A percentile compares a stretch with the other conserved stretches of the same genome.
phyloP scores from a whole-genome alignment of 768 basidiomycete species.

The Trametes cingulata region DNA sequence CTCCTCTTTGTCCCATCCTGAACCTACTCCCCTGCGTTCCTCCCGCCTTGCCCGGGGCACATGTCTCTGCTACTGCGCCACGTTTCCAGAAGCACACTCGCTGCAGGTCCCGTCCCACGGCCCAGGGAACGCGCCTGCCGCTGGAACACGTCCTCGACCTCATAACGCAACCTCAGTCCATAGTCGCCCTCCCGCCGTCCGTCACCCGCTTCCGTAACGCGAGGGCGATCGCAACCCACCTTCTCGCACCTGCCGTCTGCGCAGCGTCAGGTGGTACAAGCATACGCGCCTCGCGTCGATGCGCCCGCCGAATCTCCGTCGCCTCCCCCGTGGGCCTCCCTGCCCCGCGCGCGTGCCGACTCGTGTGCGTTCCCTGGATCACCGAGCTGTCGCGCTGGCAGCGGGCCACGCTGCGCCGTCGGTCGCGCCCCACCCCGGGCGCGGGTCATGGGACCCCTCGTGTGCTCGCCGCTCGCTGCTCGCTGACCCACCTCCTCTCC shows the following conservation, averaged over 20 bases:
- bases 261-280: conserved; percentile 4
- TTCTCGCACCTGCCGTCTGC: conserved; percentile 10
- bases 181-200: conserved; percentile 1
- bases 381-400: conserved; percentile 12
- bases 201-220: not conserved
- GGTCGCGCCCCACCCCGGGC: not conserved
- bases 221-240: not conserved
- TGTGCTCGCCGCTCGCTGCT: not conserved
- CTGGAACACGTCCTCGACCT: not conserved
- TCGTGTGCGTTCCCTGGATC: conserved; percentile 9
- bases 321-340: not conserved
- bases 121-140: conserved; percentile 7
- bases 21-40: not conserved
- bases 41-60: not conserved
- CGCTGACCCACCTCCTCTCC: not conserved
- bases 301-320: conserved; percentile 15
- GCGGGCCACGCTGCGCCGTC: conserved; percentile 9
- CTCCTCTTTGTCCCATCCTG: not conserved
- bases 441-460: conserved; percentile 18
- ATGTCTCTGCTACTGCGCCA: conserved; percentile 16
- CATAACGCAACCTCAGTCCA: conserved; percentile 1
- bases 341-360: conserved; percentile 5
- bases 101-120: conserved; percentile 4
- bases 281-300: not conserved
- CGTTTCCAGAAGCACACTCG: conserved; percentile 16